These are phyloP conservation scores for Kwoniella shivajii DNA, from an alignment of 1,284 basidiomycete genomes.

Conservation along the genomic window DNA sequence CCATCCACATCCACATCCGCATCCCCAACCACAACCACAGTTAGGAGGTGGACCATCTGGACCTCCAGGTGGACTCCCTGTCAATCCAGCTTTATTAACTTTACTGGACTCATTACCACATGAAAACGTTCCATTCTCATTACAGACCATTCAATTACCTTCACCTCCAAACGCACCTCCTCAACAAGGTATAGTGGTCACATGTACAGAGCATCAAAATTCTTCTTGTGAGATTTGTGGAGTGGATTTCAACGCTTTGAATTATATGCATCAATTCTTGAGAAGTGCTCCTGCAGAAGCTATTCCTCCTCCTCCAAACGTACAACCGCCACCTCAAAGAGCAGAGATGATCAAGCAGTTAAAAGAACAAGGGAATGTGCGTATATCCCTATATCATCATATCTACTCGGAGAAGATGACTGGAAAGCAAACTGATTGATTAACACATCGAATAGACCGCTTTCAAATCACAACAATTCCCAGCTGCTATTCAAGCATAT, in stretches of 20 bases:
- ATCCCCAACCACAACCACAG: constrained; percentile 4
- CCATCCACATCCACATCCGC: constrained; percentile 10
- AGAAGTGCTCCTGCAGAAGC: constrained; percentile 66
- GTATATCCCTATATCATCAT: constrained; percentile 27
- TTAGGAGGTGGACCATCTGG: constrained; percentile 3
- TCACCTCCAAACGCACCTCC: constrained; percentile 35
- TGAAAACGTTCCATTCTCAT: constrained; percentile 33
- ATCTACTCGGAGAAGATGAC: background rate
- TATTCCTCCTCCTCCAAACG: constrained; percentile 76
- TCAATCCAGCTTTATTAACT: constrained; percentile 43
- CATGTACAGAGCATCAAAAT: constrained; percentile 66
- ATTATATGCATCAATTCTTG: constrained; percentile 69
- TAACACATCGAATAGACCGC: constrained; percentile 59
- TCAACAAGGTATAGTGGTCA: constrained; percentile 37
- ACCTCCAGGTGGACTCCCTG: constrained; percentile 27
- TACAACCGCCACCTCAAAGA: constrained; percentile 66
- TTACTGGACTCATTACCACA: constrained; percentile 49
- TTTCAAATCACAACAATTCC: constrained; percentile 74
- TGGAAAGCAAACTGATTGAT: background rate
- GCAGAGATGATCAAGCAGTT: constrained; percentile 70
- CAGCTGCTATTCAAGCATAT: constrained; percentile 79
- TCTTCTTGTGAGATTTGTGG: constrained; percentile 72
- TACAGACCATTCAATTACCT: constrained; percentile 34
- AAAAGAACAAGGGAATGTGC: constrained; percentile 89
- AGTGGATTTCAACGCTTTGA: constrained; percentile 69